phyloP scores from a whole-genome alignment of 2,329 filamentous ascomycete species.

The Fusarium secorum region DNA sequence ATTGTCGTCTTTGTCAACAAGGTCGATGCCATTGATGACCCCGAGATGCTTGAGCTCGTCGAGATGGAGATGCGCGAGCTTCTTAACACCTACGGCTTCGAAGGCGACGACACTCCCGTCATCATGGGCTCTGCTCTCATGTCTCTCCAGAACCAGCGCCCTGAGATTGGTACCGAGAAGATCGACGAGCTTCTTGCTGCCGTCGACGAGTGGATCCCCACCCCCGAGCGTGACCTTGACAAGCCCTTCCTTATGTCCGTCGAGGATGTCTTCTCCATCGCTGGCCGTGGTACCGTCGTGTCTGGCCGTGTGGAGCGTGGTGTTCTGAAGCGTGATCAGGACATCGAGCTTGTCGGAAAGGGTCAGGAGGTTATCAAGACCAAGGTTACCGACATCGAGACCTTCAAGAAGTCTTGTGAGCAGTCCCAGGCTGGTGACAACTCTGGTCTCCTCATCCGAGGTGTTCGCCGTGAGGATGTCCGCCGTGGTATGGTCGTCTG shows the following conservation, averaged over 20 bases:
- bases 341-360: slow-evolving; percentile 95
- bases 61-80: slow-evolving; percentile 99
- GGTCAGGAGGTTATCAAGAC: slow-evolving; percentile 86
- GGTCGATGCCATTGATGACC: slow-evolving; percentile 95
- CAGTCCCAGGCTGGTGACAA: slow-evolving; percentile 97
- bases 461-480: slow-evolving; percentile 94
- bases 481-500: slow-evolving; percentile 93
- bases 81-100: slow-evolving; percentile 90
- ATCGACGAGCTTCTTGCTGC: slow-evolving; percentile 91
- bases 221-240: slow-evolving; percentile 89
- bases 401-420: slow-evolving; percentile 99
- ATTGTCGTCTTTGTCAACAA: slow-evolving; percentile 99
- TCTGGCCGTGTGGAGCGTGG: slow-evolving; percentile 98
- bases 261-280: slow-evolving; percentile 90
- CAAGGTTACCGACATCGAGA: slow-evolving; percentile 99
- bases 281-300: slow-evolving; percentile 94
- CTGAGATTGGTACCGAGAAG: slow-evolving; percentile 85
- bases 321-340: slow-evolving; percentile 88
- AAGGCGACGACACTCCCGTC: slow-evolving; percentile 97
- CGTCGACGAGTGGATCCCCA: slow-evolving; percentile 96
- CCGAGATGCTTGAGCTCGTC: slow-evolving; percentile 99
- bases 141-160: slow-evolving; percentile 84
- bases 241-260: slow-evolving; percentile 99
- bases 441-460: slow-evolving; percentile 94
- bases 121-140: slow-evolving; percentile 96